A percentile compares a stretch with the other conserved stretches of the same genome.
Evolutionary conservation across 2,329 filamentous ascomycete species (phyloP).

Genomic region (Fusarium nodosum): DNA sequence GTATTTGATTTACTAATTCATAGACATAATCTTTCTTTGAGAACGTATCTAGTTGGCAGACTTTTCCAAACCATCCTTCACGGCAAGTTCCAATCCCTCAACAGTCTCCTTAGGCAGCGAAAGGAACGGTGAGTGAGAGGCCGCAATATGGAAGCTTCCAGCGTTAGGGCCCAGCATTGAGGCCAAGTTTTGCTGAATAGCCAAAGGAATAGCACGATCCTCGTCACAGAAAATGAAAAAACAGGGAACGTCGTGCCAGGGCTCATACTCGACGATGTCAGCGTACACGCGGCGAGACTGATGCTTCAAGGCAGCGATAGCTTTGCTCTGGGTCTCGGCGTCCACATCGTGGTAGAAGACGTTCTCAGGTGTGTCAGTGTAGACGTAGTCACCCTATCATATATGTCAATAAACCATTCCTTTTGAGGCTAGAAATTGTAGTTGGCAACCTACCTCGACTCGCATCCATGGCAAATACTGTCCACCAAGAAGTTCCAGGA

Average conservation of each 20-base stretch:
- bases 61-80: conserved; percentile 12
- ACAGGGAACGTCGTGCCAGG: conserved; percentile 17
- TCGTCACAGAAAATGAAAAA: conserved; percentile 17
- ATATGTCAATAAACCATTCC: neutral
- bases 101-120: conserved; percentile 10
- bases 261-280: conserved; percentile 9
- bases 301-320: conserved; percentile 3
- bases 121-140: conserved; percentile 22
- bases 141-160: neutral
- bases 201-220: conserved; percentile 12
- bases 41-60: neutral
- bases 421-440: neutral
- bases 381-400: conserved; percentile 18
- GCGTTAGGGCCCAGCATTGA: neutral
- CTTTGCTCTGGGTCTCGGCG: neutral
- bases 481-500: conserved; percentile 5
- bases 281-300: conserved; percentile 20
- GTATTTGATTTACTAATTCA: neutral
- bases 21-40: neutral
- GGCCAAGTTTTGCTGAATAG: conserved; percentile 16
- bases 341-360: conserved; percentile 25
- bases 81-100: conserved; percentile 13
- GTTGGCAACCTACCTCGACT: conserved; percentile 3
- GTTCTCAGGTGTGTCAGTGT: conserved; percentile 9
- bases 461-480: conserved; percentile 29